Percentiles rank a stretch among this genome's conserved stretches.
Conservation (phyloP, 169 alveolate species). For the Eimeria sp. region DNA sequence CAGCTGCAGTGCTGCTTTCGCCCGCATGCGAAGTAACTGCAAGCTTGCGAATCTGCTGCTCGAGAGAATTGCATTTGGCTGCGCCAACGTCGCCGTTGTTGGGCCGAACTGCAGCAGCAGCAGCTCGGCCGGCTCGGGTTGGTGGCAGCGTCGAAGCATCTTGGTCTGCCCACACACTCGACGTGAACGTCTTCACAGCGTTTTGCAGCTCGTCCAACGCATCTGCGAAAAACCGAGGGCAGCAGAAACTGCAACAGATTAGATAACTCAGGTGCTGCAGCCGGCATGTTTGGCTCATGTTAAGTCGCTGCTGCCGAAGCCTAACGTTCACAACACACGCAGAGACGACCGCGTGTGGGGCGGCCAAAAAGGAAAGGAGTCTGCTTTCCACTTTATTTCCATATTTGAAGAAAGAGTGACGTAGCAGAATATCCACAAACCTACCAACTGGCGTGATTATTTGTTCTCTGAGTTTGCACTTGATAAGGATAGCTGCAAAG, state of each 20-base stretch:
- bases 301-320: not conserved
- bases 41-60: constrained; percentile 59
- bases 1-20: not conserved
- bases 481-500: constrained; percentile 15
- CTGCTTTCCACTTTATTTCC: not conserved
- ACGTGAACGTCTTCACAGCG: constrained; percentile 19
- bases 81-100: not conserved
- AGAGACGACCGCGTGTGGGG: not conserved
- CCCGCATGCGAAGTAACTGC: not conserved
- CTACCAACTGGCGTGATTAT: constrained; percentile 10
- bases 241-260: not conserved
- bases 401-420: not conserved
- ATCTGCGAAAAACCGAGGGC: constrained; percentile 27
- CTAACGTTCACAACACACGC: not conserved
- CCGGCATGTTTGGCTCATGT: not conserved
- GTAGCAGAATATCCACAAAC: not conserved
- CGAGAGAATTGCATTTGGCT: not conserved
- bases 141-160: not conserved
- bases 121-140: not conserved
- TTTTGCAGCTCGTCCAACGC: constrained; percentile 33
- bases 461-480: constrained; percentile 50
- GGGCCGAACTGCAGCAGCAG: not conserved
- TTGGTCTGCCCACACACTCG: constrained; percentile 40
- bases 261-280: not conserved
- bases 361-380: not conserved